Percentiles rank a stretch among this genome's conserved stretches.
Evolutionary conservation across 2,329 filamentous ascomycete genomes (phyloP).

Genomic region (Cladosporium sp.): DNA sequence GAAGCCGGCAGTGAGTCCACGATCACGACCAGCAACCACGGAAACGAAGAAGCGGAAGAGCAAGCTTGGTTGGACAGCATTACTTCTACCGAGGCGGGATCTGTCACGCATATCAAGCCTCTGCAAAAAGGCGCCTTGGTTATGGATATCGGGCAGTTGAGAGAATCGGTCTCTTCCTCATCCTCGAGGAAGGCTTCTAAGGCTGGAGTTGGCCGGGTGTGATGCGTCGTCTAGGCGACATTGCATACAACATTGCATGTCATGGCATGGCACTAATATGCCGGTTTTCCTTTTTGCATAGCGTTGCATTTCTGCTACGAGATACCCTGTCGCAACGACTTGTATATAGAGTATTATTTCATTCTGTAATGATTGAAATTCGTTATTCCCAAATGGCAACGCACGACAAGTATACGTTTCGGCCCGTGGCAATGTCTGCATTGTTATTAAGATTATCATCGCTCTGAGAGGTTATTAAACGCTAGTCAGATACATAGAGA

Average conservation of each 20-base stretch:
- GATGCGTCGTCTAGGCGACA: no score
- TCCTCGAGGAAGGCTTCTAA: constrained; percentile 6
- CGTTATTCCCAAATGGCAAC: no score
- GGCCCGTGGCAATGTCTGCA: no score
- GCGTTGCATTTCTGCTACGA: background rate
- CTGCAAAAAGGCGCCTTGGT: constrained; percentile 25
- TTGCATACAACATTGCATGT: no score
- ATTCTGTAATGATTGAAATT: no score
- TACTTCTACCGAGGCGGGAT: constrained; percentile 20
- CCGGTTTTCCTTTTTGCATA: background rate
- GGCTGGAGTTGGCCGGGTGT: background rate
- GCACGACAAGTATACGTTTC: no score
- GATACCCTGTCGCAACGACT: background rate
- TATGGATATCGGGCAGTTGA: constrained; percentile 23
- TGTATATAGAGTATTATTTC: background rate
- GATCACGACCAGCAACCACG: constrained; percentile 10
- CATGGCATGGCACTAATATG: no score
- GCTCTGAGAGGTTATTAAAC: no score
- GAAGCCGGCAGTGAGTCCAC: constrained; percentile 4
- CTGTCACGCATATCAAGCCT: constrained; percentile 21
- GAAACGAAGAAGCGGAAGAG: constrained; percentile 22
- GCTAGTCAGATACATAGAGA: no score
- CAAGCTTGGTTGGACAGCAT: constrained; percentile 30
- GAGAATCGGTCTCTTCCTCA: constrained; percentile 6
- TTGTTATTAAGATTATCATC: no score